Conservation (phyloP, 208 protist genomes). For the Acanthamoeba rhysodes region DNA sequence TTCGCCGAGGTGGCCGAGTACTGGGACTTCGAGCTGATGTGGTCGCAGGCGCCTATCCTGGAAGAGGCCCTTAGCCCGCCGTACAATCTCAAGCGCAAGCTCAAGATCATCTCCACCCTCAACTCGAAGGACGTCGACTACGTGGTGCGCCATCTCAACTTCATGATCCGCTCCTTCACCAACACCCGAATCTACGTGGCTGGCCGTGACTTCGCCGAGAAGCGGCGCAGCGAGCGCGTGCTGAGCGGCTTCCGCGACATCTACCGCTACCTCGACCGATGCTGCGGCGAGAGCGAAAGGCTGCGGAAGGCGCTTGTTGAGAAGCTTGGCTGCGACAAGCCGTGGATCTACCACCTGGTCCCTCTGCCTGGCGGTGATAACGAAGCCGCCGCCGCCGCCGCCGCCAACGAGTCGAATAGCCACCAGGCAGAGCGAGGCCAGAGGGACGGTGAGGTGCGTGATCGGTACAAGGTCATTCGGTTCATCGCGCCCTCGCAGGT, state of each 20-base stretch:
- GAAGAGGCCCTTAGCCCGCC: slow-evolving; percentile 5
- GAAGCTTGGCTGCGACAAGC: neutral
- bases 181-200: slow-evolving; percentile 4
- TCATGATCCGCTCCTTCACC: slow-evolving; percentile 32
- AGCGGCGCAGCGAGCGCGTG: slow-evolving; percentile 12
- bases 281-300: slow-evolving; percentile 66
- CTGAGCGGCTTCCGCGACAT: slow-evolving; percentile 49
- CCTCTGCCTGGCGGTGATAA: neutral
- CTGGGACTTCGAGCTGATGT: slow-evolving; percentile 68
- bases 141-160: slow-evolving; percentile 49
- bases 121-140: slow-evolving; percentile 20
- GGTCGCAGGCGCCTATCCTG: slow-evolving; percentile 39
- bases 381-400: too few species aligned
- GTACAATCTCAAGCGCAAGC: slow-evolving; percentile 24
- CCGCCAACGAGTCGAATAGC: too few species aligned
- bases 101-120: slow-evolving; percentile 43
- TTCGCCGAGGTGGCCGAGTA: slow-evolving; percentile 49
- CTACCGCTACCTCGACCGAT: slow-evolving; percentile 58
- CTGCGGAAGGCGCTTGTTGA: neutral
- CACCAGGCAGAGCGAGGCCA: neutral
- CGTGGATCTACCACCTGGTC: slow-evolving; percentile 61
- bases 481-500: slow-evolving; percentile 38
- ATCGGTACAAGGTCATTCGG: neutral
- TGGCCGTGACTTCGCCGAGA: neutral
- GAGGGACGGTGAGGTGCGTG: neutral